Evolutionary conservation across 108 stramenopile genomes (phyloP).

Genomic region (Pseudonitzschia multiseries): DNA sequence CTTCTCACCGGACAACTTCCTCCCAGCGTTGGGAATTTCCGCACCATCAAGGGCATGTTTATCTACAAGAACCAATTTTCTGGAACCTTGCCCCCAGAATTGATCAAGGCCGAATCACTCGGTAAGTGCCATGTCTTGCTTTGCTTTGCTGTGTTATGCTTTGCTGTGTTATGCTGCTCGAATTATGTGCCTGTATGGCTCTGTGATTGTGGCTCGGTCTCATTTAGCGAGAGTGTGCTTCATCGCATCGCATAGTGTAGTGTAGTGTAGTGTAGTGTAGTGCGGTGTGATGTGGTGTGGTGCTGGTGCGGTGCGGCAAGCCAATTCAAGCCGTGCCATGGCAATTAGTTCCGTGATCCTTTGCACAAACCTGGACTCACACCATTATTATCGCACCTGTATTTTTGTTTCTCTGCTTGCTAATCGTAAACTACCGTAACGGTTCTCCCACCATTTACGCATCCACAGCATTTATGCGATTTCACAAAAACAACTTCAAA

Average conservation of each 20-base stretch:
- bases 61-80: constrained; percentile 45
- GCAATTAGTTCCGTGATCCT: no score
- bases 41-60: constrained; percentile 29
- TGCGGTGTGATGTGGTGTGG: no score
- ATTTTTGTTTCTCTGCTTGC: no score
- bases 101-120: constrained; percentile 21
- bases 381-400: not conserved
- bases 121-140: constrained; percentile 23
- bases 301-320: no score
- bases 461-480: constrained; percentile 34
- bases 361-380: no score
- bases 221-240: no score
- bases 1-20: constrained; percentile 61
- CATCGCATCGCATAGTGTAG: no score
- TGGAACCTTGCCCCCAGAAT: constrained; percentile 36
- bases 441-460: not conserved
- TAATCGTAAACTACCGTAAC: not conserved
- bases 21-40: constrained; percentile 36
- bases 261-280: no score
- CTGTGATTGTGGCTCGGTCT: no score
- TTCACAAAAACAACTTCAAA: constrained; percentile 47
- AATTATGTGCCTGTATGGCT: no score
- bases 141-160: not conserved
- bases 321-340: no score
- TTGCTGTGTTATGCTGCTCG: no score